Percentiles rank a stretch among this genome's conserved stretches.
Evolutionary conservation across 1,139 yeast genomes (phyloP).

Genomic region (Chernovozyma sophiae-reginae): DNA sequence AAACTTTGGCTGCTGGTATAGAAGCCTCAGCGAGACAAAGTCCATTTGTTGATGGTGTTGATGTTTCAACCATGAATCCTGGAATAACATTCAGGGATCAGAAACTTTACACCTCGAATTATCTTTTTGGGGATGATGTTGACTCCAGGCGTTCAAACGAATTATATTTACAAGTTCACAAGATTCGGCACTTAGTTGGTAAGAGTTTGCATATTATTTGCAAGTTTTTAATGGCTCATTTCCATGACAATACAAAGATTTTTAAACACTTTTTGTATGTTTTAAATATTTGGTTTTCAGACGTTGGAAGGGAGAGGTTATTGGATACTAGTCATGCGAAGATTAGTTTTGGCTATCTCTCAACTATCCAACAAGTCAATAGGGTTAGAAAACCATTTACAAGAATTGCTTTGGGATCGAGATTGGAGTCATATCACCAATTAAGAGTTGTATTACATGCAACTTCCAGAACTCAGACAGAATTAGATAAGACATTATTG

Average conservation of each 20-base stretch:
- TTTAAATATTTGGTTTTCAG: conserved; percentile 76
- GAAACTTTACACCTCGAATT: conserved; percentile 55
- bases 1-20: conserved; percentile 18
- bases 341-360: conserved; percentile 32
- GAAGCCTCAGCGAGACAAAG: conserved; percentile 35
- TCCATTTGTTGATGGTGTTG: conserved; percentile 43
- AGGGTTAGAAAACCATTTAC: conserved; percentile 68
- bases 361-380: conserved; percentile 38
- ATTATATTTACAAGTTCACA: conserved; percentile 58
- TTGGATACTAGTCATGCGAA: conserved; percentile 51
- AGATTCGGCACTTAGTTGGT: conserved; percentile 61
- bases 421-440: conserved; percentile 75
- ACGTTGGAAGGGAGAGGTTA: conserved; percentile 72
- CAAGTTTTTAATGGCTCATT: conserved; percentile 43
- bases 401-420: conserved; percentile 69
- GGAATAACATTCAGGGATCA: conserved; percentile 56
- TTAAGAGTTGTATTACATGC: conserved; percentile 72
- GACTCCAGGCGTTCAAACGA: conserved; percentile 46
- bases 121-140: conserved; percentile 52
- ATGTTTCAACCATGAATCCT: conserved; percentile 40
- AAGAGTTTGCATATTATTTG: conserved; percentile 59
- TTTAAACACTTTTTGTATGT: conserved; percentile 65
- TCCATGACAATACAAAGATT: conserved; percentile 66
- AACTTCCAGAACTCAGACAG: conserved; percentile 69
- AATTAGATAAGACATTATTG: conserved; percentile 59